Conservation (phyloP, 208 protist genomes). For the Cochliopodium minus region DNA sequence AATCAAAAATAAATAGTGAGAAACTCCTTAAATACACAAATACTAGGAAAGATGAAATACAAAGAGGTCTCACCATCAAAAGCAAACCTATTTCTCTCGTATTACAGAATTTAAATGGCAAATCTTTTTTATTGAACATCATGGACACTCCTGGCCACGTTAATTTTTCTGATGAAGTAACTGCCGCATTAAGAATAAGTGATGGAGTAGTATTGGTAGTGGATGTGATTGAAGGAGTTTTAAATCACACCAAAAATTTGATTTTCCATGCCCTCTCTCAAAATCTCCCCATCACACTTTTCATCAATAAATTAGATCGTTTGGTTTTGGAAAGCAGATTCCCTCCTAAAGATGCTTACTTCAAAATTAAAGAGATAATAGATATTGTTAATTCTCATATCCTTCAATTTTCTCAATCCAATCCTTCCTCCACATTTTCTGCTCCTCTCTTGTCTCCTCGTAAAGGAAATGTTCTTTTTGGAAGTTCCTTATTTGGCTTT, state of each 20-base stretch:
- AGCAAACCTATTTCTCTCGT: constrained; percentile 50
- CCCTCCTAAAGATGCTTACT: constrained; percentile 91
- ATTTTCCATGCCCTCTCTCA: constrained; percentile 57
- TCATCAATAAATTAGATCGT: constrained; percentile 93
- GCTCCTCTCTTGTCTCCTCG: constrained; percentile 37
- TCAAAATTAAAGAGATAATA: constrained; percentile 83
- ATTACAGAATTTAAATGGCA: constrained; percentile 33
- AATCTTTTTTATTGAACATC: constrained; percentile 74
- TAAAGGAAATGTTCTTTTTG: constrained; percentile 70
- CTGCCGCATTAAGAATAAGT: constrained; percentile 64
- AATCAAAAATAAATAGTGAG: neutral
- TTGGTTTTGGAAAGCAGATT: constrained; percentile 93
- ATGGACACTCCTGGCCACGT: constrained; percentile 95
- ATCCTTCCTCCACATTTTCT: constrained; percentile 16
- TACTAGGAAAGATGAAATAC: constrained; percentile 50
- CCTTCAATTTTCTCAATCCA: neutral
- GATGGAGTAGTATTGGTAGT: constrained; percentile 88
- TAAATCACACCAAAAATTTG: constrained; percentile 47
- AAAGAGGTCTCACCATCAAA: constrained; percentile 52
- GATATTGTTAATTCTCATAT: constrained; percentile 82
- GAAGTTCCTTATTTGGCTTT: constrained; percentile 53
- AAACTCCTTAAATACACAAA: constrained; percentile 23
- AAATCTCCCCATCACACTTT: constrained; percentile 58
- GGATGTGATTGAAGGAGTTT: constrained; percentile 87
- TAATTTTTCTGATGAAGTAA: constrained; percentile 84